Conservation (phyloP, 78 protist species). For the Tieghemostelium lacteum region DNA sequence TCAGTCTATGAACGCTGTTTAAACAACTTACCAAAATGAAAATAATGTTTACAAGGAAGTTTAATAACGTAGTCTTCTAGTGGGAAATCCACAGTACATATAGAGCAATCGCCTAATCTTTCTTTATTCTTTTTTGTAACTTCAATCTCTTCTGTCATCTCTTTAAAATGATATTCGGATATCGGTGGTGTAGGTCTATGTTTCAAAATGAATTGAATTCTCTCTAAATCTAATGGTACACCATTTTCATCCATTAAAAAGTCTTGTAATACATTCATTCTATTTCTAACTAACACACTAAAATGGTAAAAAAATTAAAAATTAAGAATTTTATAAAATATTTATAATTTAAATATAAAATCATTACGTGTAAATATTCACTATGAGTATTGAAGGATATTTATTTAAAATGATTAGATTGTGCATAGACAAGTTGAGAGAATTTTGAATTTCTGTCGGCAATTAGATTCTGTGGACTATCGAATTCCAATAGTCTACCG, state of each 20-base stretch:
- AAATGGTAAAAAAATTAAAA: no score
- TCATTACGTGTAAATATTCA: no score
- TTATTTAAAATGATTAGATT: background rate
- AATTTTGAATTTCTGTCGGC: conserved; percentile 7
- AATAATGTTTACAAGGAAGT: conserved; percentile 74
- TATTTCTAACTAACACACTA: no score
- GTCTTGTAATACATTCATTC: no score
- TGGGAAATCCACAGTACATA: conserved; percentile 26
- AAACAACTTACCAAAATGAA: conserved; percentile 38
- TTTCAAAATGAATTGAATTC: conserved; percentile 58
- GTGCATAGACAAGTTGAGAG: conserved; percentile 8
- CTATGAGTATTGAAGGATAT: no score
- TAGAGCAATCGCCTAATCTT: conserved; percentile 64
- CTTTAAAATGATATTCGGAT: conserved; percentile 56
- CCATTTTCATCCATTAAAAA: no score
- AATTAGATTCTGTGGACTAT: conserved; percentile 38
- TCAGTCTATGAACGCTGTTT: background rate
- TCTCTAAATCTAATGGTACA: conserved; percentile 37
- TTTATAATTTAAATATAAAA: no score
- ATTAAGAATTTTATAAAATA: no score
- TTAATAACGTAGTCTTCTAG: conserved; percentile 35
- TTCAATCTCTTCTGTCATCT: conserved; percentile 47
- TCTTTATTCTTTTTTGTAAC: conserved; percentile 53
- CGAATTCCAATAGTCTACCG: conserved; percentile 73
- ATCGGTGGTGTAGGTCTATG: conserved; percentile 72